Percentiles rank a stretch among this genome's conserved stretches.
phyloP scores from a whole-genome alignment of 2,329 filamentous ascomycete species.

The Nothophaeocryptopus gaeumannii region DNA sequence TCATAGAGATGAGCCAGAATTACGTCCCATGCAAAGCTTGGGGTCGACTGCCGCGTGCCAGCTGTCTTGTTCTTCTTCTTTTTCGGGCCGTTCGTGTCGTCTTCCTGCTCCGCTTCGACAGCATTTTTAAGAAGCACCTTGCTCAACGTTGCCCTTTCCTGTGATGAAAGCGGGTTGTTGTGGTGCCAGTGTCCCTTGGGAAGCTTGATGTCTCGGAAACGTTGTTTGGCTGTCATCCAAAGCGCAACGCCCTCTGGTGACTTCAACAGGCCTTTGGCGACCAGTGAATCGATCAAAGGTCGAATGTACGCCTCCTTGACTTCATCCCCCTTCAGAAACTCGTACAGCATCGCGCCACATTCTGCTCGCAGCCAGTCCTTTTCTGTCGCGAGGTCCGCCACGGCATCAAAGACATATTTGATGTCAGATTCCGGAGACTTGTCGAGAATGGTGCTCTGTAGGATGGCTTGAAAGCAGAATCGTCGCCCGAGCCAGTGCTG shows the following conservation, averaged over 20 bases:
- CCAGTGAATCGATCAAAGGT: slow-evolving; percentile 27
- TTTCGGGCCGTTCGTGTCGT: slow-evolving; percentile 18
- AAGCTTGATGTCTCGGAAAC: slow-evolving; percentile 62
- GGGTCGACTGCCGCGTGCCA: slow-evolving; percentile 64
- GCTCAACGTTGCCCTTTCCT: slow-evolving; percentile 66
- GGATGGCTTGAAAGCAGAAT: slow-evolving; percentile 82
- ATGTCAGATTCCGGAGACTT: slow-evolving; percentile 55
- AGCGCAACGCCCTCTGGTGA: slow-evolving; percentile 87
- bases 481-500: slow-evolving; percentile 82
- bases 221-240: slow-evolving; percentile 70
- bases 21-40: slow-evolving; percentile 85
- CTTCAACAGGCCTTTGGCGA: slow-evolving; percentile 61
- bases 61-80: slow-evolving; percentile 54
- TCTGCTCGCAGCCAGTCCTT: slow-evolving; percentile 89
- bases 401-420: slow-evolving; percentile 65
- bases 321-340: slow-evolving; percentile 53
- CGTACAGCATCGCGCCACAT: slow-evolving; percentile 77
- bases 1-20: slow-evolving; percentile 55
- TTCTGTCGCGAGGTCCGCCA: slow-evolving; percentile 72
- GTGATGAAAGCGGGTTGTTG: slow-evolving; percentile 67
- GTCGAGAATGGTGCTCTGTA: slow-evolving; percentile 70
- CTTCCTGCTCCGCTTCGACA: slow-evolving; percentile 48
- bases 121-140: slow-evolving; percentile 77
- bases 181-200: slow-evolving; percentile 70
- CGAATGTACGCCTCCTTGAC: slow-evolving; percentile 19